These are phyloP conservation scores for Penicillium sp. DNA, from an alignment of 2,329 filamentous ascomycete species.

Conservation along the genomic window DNA sequence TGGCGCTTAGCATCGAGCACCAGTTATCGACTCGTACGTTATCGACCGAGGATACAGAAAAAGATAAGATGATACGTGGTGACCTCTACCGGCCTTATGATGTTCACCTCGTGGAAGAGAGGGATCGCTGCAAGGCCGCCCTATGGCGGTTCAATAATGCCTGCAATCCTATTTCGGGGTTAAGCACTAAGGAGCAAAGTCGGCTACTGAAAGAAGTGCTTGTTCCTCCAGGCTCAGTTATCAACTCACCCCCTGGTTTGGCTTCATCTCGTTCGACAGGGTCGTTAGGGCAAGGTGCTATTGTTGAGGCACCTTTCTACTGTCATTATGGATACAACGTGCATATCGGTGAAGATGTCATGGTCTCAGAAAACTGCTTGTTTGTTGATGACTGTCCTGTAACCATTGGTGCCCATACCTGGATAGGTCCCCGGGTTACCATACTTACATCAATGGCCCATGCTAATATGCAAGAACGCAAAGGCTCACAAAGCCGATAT, in stretches of 20 bases:
- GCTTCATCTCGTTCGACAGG: conserved; percentile 47
- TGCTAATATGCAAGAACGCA: conserved; percentile 62
- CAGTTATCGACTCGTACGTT: conserved; percentile 33
- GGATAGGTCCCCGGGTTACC: conserved; percentile 73
- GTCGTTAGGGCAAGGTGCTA: conserved; percentile 61
- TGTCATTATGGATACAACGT: conserved; percentile 98
- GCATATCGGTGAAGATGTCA: conserved; percentile 71
- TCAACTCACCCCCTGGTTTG: conserved; percentile 46
- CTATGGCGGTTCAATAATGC: conserved; percentile 82
- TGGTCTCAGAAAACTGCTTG: conserved; percentile 72
- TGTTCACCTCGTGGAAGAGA: conserved; percentile 67
- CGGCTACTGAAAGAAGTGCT: conserved; percentile 34
- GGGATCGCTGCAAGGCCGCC: conserved; percentile 69
- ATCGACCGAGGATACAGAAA: conserved; percentile 55
- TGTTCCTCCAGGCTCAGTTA: conserved; percentile 24
- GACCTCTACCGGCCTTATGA: conserved; percentile 72
- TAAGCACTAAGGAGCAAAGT: conserved; percentile 36
- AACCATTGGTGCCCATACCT: conserved; percentile 61
- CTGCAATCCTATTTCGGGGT: conserved; percentile 60
- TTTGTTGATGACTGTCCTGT: conserved; percentile 81
- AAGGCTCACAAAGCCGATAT: conserved; percentile 64
- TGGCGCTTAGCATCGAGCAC: conserved; percentile 38
- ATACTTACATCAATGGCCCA: conserved; percentile 68
- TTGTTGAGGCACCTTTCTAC: conserved; percentile 77
- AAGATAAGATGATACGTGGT: conserved; percentile 79